phyloP scores from a whole-genome alignment of 345 rosid genomes.

The Lumnitzera littorea region DNA sequence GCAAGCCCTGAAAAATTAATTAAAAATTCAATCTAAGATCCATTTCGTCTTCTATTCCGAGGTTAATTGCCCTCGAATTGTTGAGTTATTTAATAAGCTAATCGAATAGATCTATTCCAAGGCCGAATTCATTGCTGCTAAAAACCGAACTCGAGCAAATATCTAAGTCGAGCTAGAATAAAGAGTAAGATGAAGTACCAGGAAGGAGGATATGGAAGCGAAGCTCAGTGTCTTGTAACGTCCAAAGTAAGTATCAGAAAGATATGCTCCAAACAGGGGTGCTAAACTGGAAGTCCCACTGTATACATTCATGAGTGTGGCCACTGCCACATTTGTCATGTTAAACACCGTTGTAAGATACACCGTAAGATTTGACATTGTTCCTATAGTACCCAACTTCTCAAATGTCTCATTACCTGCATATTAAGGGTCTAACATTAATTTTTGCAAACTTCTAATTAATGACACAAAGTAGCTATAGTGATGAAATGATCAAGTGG shows the following conservation, averaged over 20 bases:
- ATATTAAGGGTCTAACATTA: neutral
- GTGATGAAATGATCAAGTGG: neutral
- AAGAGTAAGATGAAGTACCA: constrained; percentile 5
- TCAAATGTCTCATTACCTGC: constrained; percentile 19
- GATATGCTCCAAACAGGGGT: constrained; percentile 14
- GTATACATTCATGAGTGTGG: constrained; percentile 14
- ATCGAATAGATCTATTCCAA: too few species aligned
- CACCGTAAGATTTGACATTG: constrained; percentile 11
- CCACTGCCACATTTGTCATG: constrained; percentile 12
- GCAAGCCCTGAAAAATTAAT: constrained; percentile 14
- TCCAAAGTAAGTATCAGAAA: constrained; percentile 17
- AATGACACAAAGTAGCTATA: too few species aligned
- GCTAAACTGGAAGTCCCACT: constrained; percentile 14
- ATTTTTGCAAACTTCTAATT: neutral
- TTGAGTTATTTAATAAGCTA: too few species aligned
- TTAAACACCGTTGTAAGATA: constrained; percentile 19
- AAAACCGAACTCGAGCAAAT: too few species aligned
- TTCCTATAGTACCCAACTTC: constrained; percentile 17
- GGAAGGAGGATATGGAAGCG: constrained; percentile 13
- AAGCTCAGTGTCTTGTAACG: constrained; percentile 14
- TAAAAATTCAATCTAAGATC: neutral
- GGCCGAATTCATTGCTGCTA: too few species aligned
- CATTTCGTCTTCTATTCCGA: neutral
- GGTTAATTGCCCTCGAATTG: too few species aligned
- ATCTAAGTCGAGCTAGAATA: neutral